Evolutionary conservation across 441 rosid genomes (phyloP), one percentile per base, ranked within the genome.

Genomic region (Rhodomyrtus psidioides): DNA sequence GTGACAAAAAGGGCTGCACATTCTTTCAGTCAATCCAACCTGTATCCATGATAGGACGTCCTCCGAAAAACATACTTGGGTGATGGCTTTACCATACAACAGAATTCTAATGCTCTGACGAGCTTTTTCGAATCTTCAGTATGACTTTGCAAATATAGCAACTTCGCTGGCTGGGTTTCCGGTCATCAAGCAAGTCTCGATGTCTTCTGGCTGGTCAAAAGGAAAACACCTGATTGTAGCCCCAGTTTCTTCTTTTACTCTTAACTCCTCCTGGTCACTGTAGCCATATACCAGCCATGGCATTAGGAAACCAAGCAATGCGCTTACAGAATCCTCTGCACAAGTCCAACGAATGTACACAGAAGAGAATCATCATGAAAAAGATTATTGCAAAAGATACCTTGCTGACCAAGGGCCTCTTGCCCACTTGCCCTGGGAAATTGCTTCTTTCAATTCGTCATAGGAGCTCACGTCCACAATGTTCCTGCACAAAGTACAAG

Each of bases 401-500:
- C 96, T 93, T 13, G 95, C 98, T 59, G 95, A 95, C 99, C 99
- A 97, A 85, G 97, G 95, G 90, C 96, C 97, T 90, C 98, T 94
- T 53, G 96, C 99, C 98, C 99, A 97, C 91, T 97, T 97, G 70
- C 96, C 98, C 85, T 76, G 23, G 55, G 97, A 91, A 55, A 95
- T 93, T 74, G 94, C 98, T 28, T 79, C 90, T 91, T 95, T 96
- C 44, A 95, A 98, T 90, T 96, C 97, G 54, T 90, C 92, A 84
- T 96, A 96, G 51, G 99, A 93, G 90, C 87, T 92, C 89, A 96
- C 99, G 89, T 95, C 98, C 88, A 94, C 93, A 84, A 94, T 95
- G 89, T 97, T 95, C 89, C 99, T 95, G 94, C 88, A 90, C 39
- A 88, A 91, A 81, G 60, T 84, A 86, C 26, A 53, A 24, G 46